phyloP scores from a whole-genome alignment of 1,284 basidiomycete species.

The Rhodotorula sp. region DNA sequence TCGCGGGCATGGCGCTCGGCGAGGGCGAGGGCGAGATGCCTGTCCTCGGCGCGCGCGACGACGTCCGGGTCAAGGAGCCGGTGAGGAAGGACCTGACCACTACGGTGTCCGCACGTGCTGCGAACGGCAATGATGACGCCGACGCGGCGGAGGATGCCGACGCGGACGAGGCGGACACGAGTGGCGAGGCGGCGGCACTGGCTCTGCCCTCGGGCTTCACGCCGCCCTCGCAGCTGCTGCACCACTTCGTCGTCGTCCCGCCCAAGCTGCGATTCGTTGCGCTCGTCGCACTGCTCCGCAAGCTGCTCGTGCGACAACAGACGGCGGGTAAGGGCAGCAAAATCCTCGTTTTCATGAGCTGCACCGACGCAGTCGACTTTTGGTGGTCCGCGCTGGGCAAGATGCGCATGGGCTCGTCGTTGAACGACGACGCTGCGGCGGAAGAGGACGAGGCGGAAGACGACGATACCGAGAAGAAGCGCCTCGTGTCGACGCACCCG shows the following conservation, averaged over 20 bases:
- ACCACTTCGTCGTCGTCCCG: constrained; percentile 89
- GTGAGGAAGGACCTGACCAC: constrained; percentile 23
- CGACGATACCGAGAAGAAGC: constrained; percentile 55
- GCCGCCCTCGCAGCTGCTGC: constrained; percentile 90
- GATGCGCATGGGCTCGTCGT: constrained; percentile 64
- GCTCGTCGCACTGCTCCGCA: constrained; percentile 79
- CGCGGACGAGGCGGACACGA: neutral
- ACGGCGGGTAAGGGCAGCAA: constrained; percentile 55
- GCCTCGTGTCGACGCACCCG: constrained; percentile 60
- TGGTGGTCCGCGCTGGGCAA: constrained; percentile 88
- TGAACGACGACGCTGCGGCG: constrained; percentile 23
- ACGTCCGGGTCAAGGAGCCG: constrained; percentile 17
- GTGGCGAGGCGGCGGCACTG: neutral
- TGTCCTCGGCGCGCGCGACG: constrained; percentile 16
- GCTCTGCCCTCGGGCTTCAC: constrained; percentile 65
- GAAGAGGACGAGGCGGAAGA: constrained; percentile 51
- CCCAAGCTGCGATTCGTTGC: constrained; percentile 91
- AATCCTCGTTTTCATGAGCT: constrained; percentile 93
- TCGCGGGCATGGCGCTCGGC: constrained; percentile 65
- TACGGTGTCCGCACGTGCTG: constrained; percentile 10
- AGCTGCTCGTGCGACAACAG: constrained; percentile 58
- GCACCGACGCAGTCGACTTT: constrained; percentile 96
- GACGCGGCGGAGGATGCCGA: neutral
- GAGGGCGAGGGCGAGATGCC: constrained; percentile 5
- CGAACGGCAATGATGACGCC: constrained; percentile 1